Base-by-base conservation (phyloP, 139 green algal species). In the Bryopsis sp. region DNA sequence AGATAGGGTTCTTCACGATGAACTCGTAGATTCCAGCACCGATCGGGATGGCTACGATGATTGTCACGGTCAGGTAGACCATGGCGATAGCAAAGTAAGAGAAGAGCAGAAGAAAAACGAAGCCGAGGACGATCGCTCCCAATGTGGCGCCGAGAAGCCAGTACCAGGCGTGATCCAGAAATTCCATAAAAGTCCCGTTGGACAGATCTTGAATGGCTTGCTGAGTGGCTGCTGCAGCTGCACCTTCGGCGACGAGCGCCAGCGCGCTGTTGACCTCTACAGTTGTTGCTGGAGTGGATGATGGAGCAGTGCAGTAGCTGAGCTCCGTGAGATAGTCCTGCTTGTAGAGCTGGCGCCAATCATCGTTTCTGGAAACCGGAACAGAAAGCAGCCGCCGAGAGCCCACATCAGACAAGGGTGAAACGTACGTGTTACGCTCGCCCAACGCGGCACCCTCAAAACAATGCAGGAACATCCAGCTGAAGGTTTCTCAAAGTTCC, bases 31-130 rank as follows among this genome's bases (percentile, higher is more conserved):
- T 35, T 22, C 62, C 62, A 8, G 22, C 62, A 8, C 3, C 37
- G 8, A 54, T 11, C 24, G 62, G 62, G 3, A 69, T 36, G 22
- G 29, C 7, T 5, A 69, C 37, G 5, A 50, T 5, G 4, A 57
- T 33, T 4, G 38, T 29, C 11, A 37, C 39, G 7, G 43, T 37
- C 5, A n/a, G 22, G 37, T 69, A 69, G 3, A 69, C 62, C 62
- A 69, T 69, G 38, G 54, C 35, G 15, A 37, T 7, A 4, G 62
- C 62, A 57, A 69, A 69, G 37, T 69, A 58, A 4, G 62, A 69
- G n/a, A 69, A 50, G 35, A 69, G 37, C 38, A 58, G 26, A 29
- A 69, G 7, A 35, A 58, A 69, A 35, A 54, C 43, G n/a, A 69
- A 58, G 33, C 62, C 62, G 7, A 69, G 3, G 37, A 8, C 39